Evolutionary conservation across 2,329 filamentous ascomycete species (phyloP).

Genomic region (Pezicula radicicola): DNA sequence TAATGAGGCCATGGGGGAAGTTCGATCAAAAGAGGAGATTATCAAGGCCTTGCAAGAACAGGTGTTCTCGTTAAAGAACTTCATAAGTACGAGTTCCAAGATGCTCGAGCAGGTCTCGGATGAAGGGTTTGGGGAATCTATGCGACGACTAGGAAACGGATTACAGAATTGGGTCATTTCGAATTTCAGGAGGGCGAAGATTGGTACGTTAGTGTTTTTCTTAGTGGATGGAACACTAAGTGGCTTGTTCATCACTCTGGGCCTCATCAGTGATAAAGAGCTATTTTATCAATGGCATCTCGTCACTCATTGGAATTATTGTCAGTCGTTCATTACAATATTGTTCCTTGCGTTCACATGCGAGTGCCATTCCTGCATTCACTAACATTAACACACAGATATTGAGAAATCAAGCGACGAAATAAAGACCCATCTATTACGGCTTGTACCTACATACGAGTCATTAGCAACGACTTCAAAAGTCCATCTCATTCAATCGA

Average conservation of each 20-base stretch:
- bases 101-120: slow-evolving; percentile 61
- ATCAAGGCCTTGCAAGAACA: slow-evolving; percentile 53
- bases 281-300: not conserved
- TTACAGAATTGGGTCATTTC: slow-evolving; percentile 73
- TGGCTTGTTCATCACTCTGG: too few species aligned
- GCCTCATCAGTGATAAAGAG: not conserved
- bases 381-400: slow-evolving; percentile 32
- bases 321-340: not conserved
- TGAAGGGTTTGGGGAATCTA: slow-evolving; percentile 60
- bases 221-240: too few species aligned
- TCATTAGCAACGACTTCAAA: slow-evolving; percentile 52
- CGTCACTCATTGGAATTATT: too few species aligned
- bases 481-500: slow-evolving; percentile 60
- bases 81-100: slow-evolving; percentile 65
- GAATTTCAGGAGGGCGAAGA: slow-evolving; percentile 61
- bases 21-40: slow-evolving; percentile 53
- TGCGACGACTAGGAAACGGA: slow-evolving; percentile 61
- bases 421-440: slow-evolving; percentile 39
- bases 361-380: not conserved
- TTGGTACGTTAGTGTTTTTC: slow-evolving; percentile 30
- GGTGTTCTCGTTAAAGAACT: slow-evolving; percentile 66
- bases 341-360: not conserved
- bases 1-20: slow-evolving; percentile 43
- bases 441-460: slow-evolving; percentile 56
- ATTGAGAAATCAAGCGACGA: slow-evolving; percentile 38